A percentile compares a stretch with the other conserved stretches of the same genome.
These are phyloP conservation scores for Camptophora hylomeconis DNA, from an alignment of 2,329 filamentous ascomycete genomes.

Conservation along the genomic window DNA sequence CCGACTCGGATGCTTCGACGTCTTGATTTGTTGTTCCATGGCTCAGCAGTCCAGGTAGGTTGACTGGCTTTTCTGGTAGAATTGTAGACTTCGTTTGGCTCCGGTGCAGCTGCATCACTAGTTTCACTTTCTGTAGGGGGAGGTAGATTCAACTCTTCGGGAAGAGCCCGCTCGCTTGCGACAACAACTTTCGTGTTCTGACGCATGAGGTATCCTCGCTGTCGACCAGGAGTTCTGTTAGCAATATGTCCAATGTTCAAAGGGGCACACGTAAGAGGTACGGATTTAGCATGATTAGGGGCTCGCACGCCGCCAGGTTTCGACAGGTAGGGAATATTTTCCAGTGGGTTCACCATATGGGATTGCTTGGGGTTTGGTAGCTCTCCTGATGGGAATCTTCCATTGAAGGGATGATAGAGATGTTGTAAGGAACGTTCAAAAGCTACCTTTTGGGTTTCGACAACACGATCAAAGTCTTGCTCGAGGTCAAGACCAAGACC, in stretches of 20 bases:
- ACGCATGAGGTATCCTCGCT: slow-evolving; percentile 97
- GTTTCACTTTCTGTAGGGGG: slow-evolving; percentile 27
- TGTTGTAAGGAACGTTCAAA: slow-evolving; percentile 35
- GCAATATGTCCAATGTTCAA: slow-evolving; percentile 34
- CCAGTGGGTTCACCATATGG: slow-evolving; percentile 6
- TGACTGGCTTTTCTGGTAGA: slow-evolving; percentile 70
- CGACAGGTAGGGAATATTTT: slow-evolving; percentile 11
- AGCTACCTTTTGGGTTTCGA: slow-evolving; percentile 91
- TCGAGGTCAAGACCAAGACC: slow-evolving; percentile 70
- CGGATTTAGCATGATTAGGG: slow-evolving; percentile 1
- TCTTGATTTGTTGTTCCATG: slow-evolving; percentile 76
- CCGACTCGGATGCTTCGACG: slow-evolving; percentile 50
- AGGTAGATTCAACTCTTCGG: slow-evolving; percentile 34
- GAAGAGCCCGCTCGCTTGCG: slow-evolving; percentile 61
- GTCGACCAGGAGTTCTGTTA: slow-evolving; percentile 51
- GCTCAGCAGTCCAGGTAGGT: slow-evolving; percentile 91
- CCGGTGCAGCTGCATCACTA: slow-evolving; percentile 20
- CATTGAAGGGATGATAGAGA: slow-evolving; percentile 19
- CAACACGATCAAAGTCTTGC: slow-evolving; percentile 85
- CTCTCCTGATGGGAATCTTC: slow-evolving; percentile 16
- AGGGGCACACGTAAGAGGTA: slow-evolving; percentile 5
- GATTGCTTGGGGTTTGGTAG: slow-evolving; percentile 10
- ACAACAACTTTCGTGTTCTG: slow-evolving; percentile 96
- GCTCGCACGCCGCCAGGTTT: slow-evolving; percentile 11
- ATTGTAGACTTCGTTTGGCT: slow-evolving; percentile 18